A percentile compares a stretch with the other conserved stretches of the same genome.
phyloP scores from a whole-genome alignment of 495 filamentous ascomycete species.

The Xeromyces bisporus region DNA sequence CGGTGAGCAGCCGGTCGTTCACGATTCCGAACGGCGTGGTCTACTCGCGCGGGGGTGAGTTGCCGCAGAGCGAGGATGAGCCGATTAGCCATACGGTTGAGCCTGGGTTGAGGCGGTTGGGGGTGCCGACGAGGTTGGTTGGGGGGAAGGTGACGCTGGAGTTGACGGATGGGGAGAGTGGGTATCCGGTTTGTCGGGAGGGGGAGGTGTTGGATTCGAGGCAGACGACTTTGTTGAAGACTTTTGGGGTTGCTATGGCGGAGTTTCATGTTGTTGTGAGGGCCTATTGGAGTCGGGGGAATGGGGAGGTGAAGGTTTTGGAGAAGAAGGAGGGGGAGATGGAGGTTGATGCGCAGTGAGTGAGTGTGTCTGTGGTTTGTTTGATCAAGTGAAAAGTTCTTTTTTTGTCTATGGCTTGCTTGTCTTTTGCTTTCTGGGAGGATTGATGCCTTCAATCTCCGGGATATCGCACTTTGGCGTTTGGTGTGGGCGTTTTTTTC shows the following conservation, averaged over 20 bases:
- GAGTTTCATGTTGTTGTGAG: conserved; percentile 71
- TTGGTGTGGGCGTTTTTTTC: conserved; percentile 21
- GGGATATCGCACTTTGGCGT: conserved; percentile 22
- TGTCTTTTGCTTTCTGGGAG: conserved; percentile 8
- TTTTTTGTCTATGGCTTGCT: no score
- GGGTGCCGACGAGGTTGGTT: conserved; percentile 70
- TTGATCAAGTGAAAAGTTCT: background rate
- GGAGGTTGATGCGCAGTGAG: conserved; percentile 25
- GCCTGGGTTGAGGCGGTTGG: conserved; percentile 68
- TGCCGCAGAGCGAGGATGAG: conserved; percentile 64
- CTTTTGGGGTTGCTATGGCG: conserved; percentile 74
- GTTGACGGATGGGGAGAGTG: conserved; percentile 45
- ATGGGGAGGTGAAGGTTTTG: conserved; percentile 25
- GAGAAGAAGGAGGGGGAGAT: conserved; percentile 21
- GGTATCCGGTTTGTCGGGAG: conserved; percentile 61
- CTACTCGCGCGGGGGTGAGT: conserved; percentile 57
- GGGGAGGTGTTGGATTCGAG: conserved; percentile 70
- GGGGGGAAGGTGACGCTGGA: conserved; percentile 80
- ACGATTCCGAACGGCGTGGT: conserved; percentile 62
- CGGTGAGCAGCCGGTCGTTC: conserved; percentile 52
- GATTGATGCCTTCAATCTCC: background rate
- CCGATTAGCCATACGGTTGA: conserved; percentile 75
- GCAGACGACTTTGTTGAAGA: conserved; percentile 84
- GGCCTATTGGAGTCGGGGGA: conserved; percentile 37
- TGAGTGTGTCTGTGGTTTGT: background rate